These are phyloP conservation scores for Ceratocystis alfenasii DNA, from an alignment of 2,329 filamentous ascomycete genomes.

Conservation along the genomic window DNA sequence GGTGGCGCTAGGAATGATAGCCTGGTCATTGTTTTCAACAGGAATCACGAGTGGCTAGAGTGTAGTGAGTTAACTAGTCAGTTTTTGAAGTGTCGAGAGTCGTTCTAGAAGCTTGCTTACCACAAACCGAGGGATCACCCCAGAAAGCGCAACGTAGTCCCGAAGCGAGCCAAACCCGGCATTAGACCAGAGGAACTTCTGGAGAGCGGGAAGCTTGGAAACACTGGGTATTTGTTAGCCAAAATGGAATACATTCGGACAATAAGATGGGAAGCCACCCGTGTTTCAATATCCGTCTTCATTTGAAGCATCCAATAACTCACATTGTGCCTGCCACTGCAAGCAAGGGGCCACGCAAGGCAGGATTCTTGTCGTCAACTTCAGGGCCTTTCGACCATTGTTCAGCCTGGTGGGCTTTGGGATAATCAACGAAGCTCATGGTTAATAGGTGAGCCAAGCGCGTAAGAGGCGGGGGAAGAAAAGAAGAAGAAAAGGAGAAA, in stretches of 20 bases:
- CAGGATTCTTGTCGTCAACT: conserved; percentile 50
- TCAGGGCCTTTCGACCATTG: conserved; percentile 29
- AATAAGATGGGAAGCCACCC: background rate
- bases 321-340: conserved; percentile 51
- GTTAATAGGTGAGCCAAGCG: no score
- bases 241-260: no score
- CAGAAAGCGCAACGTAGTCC: conserved; percentile 11
- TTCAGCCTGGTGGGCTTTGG: conserved; percentile 30
- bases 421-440: conserved; percentile 35
- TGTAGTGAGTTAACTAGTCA: background rate
- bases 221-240: background rate
- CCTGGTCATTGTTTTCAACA: conserved; percentile 30
- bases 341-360: conserved; percentile 54
- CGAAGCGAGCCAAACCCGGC: conserved; percentile 20
- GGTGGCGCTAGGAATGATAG: conserved; percentile 28
- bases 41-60: conserved; percentile 46
- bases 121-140: conserved; percentile 18
- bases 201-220: background rate
- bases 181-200: conserved; percentile 22
- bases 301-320: conserved; percentile 25
- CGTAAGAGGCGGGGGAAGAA: conserved; percentile 9
- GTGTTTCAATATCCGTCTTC: background rate
- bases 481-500: background rate
- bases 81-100: background rate
- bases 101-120: conserved; percentile 22